Evolutionary conservation across 192 early-diverging fungal genomes (phyloP).

Genomic region (Cladochytrium replicatum): DNA sequence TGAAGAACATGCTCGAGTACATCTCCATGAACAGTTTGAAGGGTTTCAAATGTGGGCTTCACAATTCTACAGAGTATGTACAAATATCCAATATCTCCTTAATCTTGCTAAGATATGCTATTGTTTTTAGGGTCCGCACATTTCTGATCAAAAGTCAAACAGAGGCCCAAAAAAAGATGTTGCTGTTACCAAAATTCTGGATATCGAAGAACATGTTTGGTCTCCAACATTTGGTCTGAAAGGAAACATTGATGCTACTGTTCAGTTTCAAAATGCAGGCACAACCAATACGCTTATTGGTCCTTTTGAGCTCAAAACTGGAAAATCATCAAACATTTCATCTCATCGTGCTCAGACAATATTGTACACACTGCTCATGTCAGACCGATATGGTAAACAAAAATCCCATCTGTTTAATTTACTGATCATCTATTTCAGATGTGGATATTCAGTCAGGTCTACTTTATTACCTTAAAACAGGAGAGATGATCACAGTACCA

Average conservation of each 20-base stretch:
- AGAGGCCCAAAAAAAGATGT: no score
- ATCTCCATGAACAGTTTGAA: constrained; percentile 39
- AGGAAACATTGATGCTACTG: constrained; percentile 79
- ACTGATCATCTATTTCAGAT: no score
- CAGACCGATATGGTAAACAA: constrained; percentile 64
- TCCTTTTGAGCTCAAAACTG: constrained; percentile 88
- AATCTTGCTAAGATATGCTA: constrained; percentile 30
- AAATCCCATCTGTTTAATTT: constrained; percentile 4
- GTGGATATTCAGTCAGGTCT: constrained; percentile 55
- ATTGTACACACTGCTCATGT: constrained; percentile 76
- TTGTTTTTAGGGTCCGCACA: constrained; percentile 10
- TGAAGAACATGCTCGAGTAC: constrained; percentile 37
- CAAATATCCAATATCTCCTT: constrained; percentile 16
- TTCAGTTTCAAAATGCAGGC: constrained; percentile 26
- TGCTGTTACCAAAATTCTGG: constrained; percentile 57
- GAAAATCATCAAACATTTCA: constrained; percentile 44
- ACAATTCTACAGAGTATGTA: constrained; percentile 39
- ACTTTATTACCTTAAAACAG: constrained; percentile 66
- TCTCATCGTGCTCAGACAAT: constrained; percentile 74
- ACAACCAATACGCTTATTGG: constrained; percentile 37
- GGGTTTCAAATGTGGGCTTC: constrained; percentile 37
- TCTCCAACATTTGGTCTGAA: constrained; percentile 87
- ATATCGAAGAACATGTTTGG: constrained; percentile 89
- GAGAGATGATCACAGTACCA: constrained; percentile 56
- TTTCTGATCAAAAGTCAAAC: constrained; percentile 3